These are phyloP conservation scores for Epichloe sibirici DNA, from an alignment of 2,329 filamentous ascomycete species.

Conservation along the genomic window DNA sequence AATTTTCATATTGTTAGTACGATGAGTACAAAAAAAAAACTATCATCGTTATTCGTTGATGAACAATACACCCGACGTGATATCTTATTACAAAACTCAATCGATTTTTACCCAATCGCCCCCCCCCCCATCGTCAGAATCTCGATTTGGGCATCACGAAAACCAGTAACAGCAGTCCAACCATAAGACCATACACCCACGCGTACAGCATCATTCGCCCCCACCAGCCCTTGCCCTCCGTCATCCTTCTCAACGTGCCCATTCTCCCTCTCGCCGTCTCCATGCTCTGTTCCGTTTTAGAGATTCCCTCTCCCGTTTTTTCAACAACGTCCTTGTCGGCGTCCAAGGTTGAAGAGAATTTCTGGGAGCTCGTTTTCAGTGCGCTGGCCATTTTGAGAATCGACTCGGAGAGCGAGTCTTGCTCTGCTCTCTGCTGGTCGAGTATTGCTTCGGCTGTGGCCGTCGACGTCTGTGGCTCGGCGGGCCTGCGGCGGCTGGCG, in stretches of 20 bases:
- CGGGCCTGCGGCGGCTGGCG: constrained; percentile 24
- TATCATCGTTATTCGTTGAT: neutral
- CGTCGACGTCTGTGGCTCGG: constrained; percentile 27
- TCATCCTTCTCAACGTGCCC: constrained; percentile 65
- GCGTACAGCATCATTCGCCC: constrained; percentile 73
- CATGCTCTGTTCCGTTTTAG: constrained; percentile 64
- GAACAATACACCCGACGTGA: neutral
- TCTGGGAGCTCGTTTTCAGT: constrained; percentile 62
- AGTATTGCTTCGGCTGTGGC: constrained; percentile 59
- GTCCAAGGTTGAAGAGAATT: constrained; percentile 61
- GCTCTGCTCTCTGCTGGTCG: constrained; percentile 65
- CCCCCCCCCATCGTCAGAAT: constrained; percentile 39
- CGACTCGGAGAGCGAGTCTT: constrained; percentile 69
- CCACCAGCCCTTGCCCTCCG: constrained; percentile 81
- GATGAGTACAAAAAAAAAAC: neutral
- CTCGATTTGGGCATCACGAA: constrained; percentile 80
- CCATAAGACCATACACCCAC: constrained; percentile 71
- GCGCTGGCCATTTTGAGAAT: constrained; percentile 70
- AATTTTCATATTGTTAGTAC: neutral
- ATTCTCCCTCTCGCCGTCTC: constrained; percentile 65
- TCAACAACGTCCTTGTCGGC: constrained; percentile 58
- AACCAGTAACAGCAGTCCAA: constrained; percentile 67
- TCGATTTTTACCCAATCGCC: neutral
- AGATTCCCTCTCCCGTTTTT: constrained; percentile 61
- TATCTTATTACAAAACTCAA: neutral